Evolutionary conservation across 148 eudicot genomes (phyloP).

Genomic region (Cornus kousa): DNA sequence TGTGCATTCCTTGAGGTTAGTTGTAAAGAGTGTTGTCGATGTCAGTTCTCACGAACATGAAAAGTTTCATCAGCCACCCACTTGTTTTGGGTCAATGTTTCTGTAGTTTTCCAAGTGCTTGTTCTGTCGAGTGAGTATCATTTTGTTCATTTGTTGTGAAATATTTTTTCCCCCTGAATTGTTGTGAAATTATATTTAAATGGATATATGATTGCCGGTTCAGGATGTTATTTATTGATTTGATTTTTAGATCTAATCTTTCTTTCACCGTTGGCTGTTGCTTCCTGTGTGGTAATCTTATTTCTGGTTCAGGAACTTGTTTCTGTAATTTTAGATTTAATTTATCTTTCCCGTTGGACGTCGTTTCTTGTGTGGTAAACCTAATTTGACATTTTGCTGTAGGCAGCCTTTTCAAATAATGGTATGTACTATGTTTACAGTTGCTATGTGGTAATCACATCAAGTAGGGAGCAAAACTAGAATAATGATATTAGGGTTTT

Average conservation of each 20-base stretch:
- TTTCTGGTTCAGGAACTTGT: too few relatives aligned
- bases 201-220: not conserved
- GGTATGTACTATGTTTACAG: too few relatives aligned
- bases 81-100: not conserved
- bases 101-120: not conserved
- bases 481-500: too few relatives aligned
- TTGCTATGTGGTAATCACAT: too few relatives aligned
- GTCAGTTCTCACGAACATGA: not conserved
- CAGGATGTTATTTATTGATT: not conserved
- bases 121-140: not conserved
- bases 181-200: too few relatives aligned
- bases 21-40: constrained; percentile 2
- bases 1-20: not conserved
- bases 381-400: too few relatives aligned
- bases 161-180: not conserved
- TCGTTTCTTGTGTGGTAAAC: too few relatives aligned
- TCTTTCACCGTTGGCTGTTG: not conserved
- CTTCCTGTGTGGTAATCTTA: not conserved
- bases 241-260: not conserved
- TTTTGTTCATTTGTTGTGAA: not conserved
- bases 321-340: too few relatives aligned
- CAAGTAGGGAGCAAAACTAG: too few relatives aligned
- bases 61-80: not conserved
- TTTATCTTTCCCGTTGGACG: too few relatives aligned
- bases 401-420: too few relatives aligned